Percentiles rank a stretch among this genome's conserved stretches.
Conservation (phyloP, 441 rosid genomes). For the Syzygium syzygioides region DNA sequence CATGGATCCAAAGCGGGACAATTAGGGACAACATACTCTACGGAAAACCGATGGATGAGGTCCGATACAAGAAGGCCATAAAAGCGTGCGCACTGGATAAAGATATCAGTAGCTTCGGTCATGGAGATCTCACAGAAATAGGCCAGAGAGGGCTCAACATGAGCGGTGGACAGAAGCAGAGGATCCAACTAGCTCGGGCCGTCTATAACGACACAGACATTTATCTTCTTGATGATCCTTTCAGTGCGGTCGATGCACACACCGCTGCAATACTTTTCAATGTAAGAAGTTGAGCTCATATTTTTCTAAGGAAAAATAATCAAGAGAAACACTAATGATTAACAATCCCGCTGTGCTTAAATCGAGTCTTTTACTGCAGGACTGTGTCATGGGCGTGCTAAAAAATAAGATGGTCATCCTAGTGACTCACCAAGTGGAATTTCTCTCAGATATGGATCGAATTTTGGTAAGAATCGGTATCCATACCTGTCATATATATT, state of each 20-base stretch:
- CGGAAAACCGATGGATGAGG: slow-evolving; percentile 67
- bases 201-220: slow-evolving; percentile 75
- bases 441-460: slow-evolving; percentile 66
- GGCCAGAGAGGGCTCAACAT: slow-evolving; percentile 90
- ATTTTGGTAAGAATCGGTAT: slow-evolving; percentile 43
- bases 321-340: not conserved
- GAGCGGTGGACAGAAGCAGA: slow-evolving; percentile 96
- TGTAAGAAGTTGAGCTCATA: slow-evolving; percentile 25
- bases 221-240: slow-evolving; percentile 83
- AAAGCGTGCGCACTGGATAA: slow-evolving; percentile 71
- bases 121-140: slow-evolving; percentile 88
- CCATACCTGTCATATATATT: not conserved
- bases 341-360: not conserved
- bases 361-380: slow-evolving; percentile 29
- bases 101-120: slow-evolving; percentile 53
- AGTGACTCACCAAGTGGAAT: slow-evolving; percentile 94
- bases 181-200: slow-evolving; percentile 92
- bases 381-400: slow-evolving; percentile 62
- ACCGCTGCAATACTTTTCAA: slow-evolving; percentile 72
- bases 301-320: not conserved
- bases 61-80: slow-evolving; percentile 50
- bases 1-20: slow-evolving; percentile 95
- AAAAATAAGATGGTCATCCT: slow-evolving; percentile 66
- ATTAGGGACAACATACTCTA: slow-evolving; percentile 70
- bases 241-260: slow-evolving; percentile 85